phyloP scores from a whole-genome alignment of 768 basidiomycete species.

The Chlorophyllum brunneum region DNA sequence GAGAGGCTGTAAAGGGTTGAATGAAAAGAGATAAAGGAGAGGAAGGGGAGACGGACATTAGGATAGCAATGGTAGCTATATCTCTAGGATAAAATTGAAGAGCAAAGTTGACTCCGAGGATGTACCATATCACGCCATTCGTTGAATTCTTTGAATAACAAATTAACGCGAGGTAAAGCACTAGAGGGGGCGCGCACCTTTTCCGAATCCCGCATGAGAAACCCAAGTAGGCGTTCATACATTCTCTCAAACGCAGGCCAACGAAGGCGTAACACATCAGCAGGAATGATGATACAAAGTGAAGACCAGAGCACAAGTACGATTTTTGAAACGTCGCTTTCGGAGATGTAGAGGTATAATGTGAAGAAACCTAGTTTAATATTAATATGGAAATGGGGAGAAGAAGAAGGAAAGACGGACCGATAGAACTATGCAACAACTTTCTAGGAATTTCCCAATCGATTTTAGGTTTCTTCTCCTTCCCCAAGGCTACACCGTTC shows the following conservation, averaged over 20 bases:
- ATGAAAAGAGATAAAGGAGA: background rate
- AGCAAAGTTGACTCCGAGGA: slow-evolving; percentile 79
- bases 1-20: slow-evolving; percentile 64
- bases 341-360: slow-evolving; percentile 35
- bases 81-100: slow-evolving; percentile 78
- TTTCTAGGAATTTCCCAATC: slow-evolving; percentile 94
- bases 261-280: slow-evolving; percentile 72
- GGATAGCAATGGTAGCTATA: slow-evolving; percentile 83
- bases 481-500: slow-evolving; percentile 14
- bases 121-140: slow-evolving; percentile 91
- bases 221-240: slow-evolving; percentile 72
- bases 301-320: slow-evolving; percentile 60
- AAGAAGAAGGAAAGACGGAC: slow-evolving; percentile 37
- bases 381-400: slow-evolving; percentile 6
- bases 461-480: slow-evolving; percentile 35
- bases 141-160: slow-evolving; percentile 46
- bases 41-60: slow-evolving; percentile 60
- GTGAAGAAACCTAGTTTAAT: slow-evolving; percentile 34
- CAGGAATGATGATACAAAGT: slow-evolving; percentile 64
- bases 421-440: slow-evolving; percentile 83
- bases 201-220: slow-evolving; percentile 89
- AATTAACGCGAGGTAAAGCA: background rate
- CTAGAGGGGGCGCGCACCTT: slow-evolving; percentile 42
- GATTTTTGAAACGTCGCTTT: slow-evolving; percentile 65
- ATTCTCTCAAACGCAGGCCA: slow-evolving; percentile 59